Base-by-base conservation (phyloP, 345 rosid species). In the Geranium rotundifolium region DNA sequence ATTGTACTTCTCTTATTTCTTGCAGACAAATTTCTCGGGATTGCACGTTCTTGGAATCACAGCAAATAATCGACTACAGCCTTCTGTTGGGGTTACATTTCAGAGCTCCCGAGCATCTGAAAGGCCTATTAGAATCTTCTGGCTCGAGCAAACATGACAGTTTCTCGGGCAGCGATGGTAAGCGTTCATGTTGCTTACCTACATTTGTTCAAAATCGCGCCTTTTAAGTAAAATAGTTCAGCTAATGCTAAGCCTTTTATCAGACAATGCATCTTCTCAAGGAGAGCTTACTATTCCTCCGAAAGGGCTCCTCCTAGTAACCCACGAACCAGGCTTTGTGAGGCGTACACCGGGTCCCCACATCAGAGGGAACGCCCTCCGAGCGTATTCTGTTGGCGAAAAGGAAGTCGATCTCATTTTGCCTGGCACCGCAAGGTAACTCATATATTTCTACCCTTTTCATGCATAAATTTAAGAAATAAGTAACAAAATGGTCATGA, bases 331-430 rank as follows among this genome's bases (percentile, higher is more conserved):
- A 8, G 72, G 71, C 69, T 80, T 60, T 17, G 95, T 82, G 60
- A 85, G 64, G 70, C 82, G 84, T 20, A 79, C 79, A 41, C 96
- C 95, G 0, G 96, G 96, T 71, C 82, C 95, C 69, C 96, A 89
- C 74, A 85, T 85, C 66, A 79, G 96, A 77, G 96, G 96, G 70
- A 82, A 79, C 55, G 73, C 95, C 19, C 76, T 89, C 71, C 76
- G 78, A 65, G 95, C 95, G 37, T 82, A 60, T 69, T 87, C 96
- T 2, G 74, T 78, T 29, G 96, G 91, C 9, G 91, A 82, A 60
- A 80, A 72, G 75, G 95, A 89, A 81, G 96, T 83, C n/a, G 96
- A 89, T 78, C 89, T 89, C 57, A 67, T 89, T 52, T 79, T 89
- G 60, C 95, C 96, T 7, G 95, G 96, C 56, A 83, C 89, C 46